A percentile compares a stretch with the other conserved stretches of the same genome.
Evolutionary conservation across 257 asterid species (phyloP).

Genomic region (Asclepias syriaca): DNA sequence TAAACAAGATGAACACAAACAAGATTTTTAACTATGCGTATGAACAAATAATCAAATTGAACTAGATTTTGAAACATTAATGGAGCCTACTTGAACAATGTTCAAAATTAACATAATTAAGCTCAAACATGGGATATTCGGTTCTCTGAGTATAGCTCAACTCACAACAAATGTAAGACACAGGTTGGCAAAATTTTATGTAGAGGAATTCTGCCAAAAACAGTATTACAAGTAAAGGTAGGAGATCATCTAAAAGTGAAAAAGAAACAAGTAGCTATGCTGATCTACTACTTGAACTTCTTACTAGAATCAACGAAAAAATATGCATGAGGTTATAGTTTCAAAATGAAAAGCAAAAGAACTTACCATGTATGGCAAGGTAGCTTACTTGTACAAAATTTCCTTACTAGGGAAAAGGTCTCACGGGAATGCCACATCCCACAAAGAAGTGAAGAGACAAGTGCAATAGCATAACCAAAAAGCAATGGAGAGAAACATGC

Average conservation of each 20-base stretch:
- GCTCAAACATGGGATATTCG: too few species aligned
- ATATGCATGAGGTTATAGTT: not conserved
- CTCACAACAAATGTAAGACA: not conserved
- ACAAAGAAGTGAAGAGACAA: not conserved
- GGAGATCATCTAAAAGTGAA: not conserved
- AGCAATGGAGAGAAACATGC: not conserved
- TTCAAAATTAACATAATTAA: too few species aligned
- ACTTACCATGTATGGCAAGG: too few species aligned
- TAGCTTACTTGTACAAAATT: too few species aligned
- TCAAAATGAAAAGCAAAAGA: not conserved
- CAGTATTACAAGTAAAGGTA: not conserved
- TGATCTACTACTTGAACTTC: not conserved
- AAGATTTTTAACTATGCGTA: too few species aligned
- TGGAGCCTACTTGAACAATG: too few species aligned
- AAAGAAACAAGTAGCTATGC: not conserved
- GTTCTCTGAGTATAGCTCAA: too few species aligned
- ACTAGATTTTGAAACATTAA: too few species aligned
- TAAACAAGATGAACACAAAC: too few species aligned
- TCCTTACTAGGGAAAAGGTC: too few species aligned
- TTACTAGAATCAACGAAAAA: not conserved
- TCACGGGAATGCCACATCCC: too few species aligned
- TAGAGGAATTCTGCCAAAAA: not conserved
- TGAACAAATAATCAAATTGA: too few species aligned
- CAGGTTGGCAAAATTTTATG: not conserved
- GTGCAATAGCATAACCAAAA: not conserved